These are phyloP conservation scores for Boletus rubescentipes DNA, from an alignment of 768 basidiomycete genomes.

Conservation along the genomic window DNA sequence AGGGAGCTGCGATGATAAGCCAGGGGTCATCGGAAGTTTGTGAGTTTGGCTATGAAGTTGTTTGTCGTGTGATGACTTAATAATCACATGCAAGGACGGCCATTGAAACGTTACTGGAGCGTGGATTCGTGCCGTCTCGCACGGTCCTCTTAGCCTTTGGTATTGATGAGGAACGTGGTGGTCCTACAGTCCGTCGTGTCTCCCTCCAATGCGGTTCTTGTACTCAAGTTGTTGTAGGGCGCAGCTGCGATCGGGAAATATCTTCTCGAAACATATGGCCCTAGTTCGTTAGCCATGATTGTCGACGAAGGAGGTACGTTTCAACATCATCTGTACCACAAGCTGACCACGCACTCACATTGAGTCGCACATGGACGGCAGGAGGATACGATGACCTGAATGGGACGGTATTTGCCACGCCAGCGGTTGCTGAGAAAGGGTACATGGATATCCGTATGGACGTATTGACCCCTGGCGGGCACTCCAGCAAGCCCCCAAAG, in stretches of 20 bases:
- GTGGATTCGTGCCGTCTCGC: slow-evolving; percentile 30
- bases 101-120: slow-evolving; percentile 29
- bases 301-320: slow-evolving; percentile 56
- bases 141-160: slow-evolving; percentile 39
- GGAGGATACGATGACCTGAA: slow-evolving; percentile 29
- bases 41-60: slow-evolving; percentile 14
- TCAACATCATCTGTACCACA: neutral
- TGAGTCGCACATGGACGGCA: slow-evolving; percentile 3
- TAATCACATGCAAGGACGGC: slow-evolving; percentile 18
- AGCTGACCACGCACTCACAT: neutral
- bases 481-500: slow-evolving; percentile 50
- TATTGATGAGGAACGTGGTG: slow-evolving; percentile 48
- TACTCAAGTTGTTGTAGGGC: slow-evolving; percentile 32
- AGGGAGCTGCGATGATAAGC: slow-evolving; percentile 47
- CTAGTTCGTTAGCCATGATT: slow-evolving; percentile 50
- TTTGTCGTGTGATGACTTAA: neutral
- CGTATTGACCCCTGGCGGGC: slow-evolving; percentile 50
- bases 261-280: slow-evolving; percentile 46
- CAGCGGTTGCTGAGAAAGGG: slow-evolving; percentile 42
- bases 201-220: neutral
- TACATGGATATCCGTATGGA: slow-evolving; percentile 42
- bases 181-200: slow-evolving; percentile 30
- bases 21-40: slow-evolving; percentile 35
- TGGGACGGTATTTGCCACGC: slow-evolving; percentile 34
- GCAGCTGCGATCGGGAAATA: slow-evolving; percentile 40